Percentiles rank a stretch among this genome's conserved stretches.
phyloP scores from a whole-genome alignment of 192 early-diverging fungal species.

The Dissophora ornata region DNA sequence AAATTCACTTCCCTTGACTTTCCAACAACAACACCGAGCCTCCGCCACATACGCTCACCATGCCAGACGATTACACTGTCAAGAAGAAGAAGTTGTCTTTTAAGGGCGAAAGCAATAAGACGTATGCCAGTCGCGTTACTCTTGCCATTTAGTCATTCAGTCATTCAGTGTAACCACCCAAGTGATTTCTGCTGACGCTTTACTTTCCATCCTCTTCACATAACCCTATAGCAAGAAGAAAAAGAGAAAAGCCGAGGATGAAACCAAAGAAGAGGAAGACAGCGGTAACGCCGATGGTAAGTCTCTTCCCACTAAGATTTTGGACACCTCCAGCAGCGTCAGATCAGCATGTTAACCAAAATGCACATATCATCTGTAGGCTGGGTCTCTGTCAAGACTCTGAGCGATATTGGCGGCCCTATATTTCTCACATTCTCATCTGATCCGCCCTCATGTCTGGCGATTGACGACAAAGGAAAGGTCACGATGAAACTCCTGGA shows the following conservation, averaged over 20 bases:
- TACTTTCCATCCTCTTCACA: too few relatives aligned
- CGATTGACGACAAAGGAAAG: slow-evolving; percentile 58
- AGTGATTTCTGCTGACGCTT: too few relatives aligned
- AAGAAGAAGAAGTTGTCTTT: slow-evolving; percentile 66
- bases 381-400: slow-evolving; percentile 69
- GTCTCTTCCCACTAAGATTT: background rate
- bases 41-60: slow-evolving; percentile 6
- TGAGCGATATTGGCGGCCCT: slow-evolving; percentile 77
- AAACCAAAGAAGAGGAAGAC: slow-evolving; percentile 49
- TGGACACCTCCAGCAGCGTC: too few relatives aligned
- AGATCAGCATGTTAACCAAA: too few relatives aligned
- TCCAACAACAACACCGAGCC: too few relatives aligned
- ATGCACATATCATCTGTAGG: too few relatives aligned
- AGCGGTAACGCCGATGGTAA: slow-evolving; percentile 43
- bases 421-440: slow-evolving; percentile 73
- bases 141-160: background rate
- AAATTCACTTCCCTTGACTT: too few relatives aligned
- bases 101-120: slow-evolving; percentile 70
- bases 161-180: background rate
- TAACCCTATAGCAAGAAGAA: slow-evolving; percentile 74
- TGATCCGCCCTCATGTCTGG: slow-evolving; percentile 69
- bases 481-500: slow-evolving; percentile 59
- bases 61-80: slow-evolving; percentile 54
- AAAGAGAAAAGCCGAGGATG: slow-evolving; percentile 63
- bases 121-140: slow-evolving; percentile 43